Conservation (phyloP, 495 filamentous ascomycete genomes). For the Sabuloglossum arenarium region DNA sequence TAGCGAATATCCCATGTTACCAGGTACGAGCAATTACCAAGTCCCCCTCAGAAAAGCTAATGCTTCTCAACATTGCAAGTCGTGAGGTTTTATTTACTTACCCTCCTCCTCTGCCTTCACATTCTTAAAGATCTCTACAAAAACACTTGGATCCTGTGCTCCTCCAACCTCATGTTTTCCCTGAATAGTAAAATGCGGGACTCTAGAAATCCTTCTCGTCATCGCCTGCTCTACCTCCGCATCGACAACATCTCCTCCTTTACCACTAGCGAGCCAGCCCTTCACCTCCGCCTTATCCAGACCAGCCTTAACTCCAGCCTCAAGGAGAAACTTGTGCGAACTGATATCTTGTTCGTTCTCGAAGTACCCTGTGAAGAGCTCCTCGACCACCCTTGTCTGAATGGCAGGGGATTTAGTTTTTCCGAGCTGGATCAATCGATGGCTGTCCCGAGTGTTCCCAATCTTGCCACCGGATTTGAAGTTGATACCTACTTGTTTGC, state of each 20-base stretch:
- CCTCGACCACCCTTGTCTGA: conserved; percentile 42
- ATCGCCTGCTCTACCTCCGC: conserved; percentile 54
- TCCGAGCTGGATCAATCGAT: conserved; percentile 51
- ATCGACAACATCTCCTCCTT: too few relatives aligned
- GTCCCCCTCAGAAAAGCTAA: too few relatives aligned
- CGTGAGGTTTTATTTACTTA: background rate
- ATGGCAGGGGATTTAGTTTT: conserved; percentile 31
- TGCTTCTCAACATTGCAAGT: background rate
- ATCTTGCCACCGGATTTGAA: conserved; percentile 54
- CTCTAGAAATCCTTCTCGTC: conserved; percentile 47
- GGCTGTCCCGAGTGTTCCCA: conserved; percentile 60
- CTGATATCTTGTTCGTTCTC: conserved; percentile 66
- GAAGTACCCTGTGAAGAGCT: conserved; percentile 54
- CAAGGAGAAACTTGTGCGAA: conserved; percentile 31
- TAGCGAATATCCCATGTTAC: too few relatives aligned
- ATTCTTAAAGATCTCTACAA: conserved; percentile 32
- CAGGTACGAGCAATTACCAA: too few relatives aligned
- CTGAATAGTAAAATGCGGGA: conserved; percentile 56
- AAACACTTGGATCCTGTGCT: conserved; percentile 37
- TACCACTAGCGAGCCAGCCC: conserved; percentile 38
- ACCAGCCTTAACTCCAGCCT: conserved; percentile 41
- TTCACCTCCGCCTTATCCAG: conserved; percentile 36
- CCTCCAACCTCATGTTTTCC: conserved; percentile 39
- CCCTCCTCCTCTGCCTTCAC: conserved; percentile 21
- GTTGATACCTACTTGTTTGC: conserved; percentile 41